Base-by-base conservation (phyloP, 805 yeast genomes). In the Danielozyma ontarioensis region DNA sequence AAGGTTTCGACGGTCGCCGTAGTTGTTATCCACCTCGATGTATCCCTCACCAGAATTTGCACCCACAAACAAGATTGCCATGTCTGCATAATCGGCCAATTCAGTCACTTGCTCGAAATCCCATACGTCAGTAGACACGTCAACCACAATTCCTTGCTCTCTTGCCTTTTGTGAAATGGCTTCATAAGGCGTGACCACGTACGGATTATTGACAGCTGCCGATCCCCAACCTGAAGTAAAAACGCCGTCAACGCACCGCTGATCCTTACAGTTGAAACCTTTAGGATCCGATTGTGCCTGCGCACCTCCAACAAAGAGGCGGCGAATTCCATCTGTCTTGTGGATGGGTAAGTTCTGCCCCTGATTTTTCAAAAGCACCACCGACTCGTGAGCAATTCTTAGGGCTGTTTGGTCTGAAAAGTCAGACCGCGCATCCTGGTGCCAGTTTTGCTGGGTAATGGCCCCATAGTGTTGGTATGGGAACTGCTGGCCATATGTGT, bases 221-320 rank as follows among this genome's bases (percentile, higher is more conserved):
- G 83, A 77, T 0, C 84, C 85, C 79, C 83, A 75, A 11, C 83
- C 83, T 19, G 72, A 63, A 22, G 74, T 70, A 27, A 78, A 46
- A 2, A 74, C 68, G 2, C 84, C 85, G 36, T 71, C 66, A 8
- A 62, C 61, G 39, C 76, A 68, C 29, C 62, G 64, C 46, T 71
- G 75, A 46, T 76, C 81, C 37, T 62, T 68, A 35, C 76, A 70
- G 42, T 70, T 73, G 41, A 72, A 65, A 0, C 83, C 83, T 28
- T 62, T 55, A 0, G 74, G 64, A 39, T 68, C 72, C 2, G 68
- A 55, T 2, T 70, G 71, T 3, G 81, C 80, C 2, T 74, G 79
- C 4, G 61, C 41, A 0, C 83, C 83, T 2, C 76, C 74, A 13
- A 76, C 50, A 30, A 65, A 58, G 10, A 70, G 48, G 32, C 64